Percentiles rank a stretch among this genome's conserved stretches.
phyloP scores from a whole-genome alignment of 257 asterid genomes.

The Coffea canephora region DNA sequence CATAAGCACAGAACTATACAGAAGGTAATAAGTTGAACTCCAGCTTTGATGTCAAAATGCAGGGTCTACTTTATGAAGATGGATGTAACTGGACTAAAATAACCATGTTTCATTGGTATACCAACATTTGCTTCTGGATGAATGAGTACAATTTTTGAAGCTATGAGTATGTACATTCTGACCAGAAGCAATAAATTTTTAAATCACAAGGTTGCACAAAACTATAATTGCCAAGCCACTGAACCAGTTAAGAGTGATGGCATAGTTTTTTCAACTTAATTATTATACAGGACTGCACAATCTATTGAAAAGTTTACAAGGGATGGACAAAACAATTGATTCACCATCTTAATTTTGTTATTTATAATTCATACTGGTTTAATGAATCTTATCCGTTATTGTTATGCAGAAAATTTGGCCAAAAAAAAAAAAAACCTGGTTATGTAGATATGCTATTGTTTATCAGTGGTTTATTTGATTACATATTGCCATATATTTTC shows the following conservation, averaged over 20 bases:
- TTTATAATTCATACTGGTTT: neutral
- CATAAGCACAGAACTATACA: neutral
- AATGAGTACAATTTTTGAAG: neutral
- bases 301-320: neutral
- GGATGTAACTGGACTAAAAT: neutral
- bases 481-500: neutral
- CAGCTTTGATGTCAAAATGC: neutral
- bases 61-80: neutral
- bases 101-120: neutral
- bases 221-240: neutral
- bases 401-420: too few relatives aligned
- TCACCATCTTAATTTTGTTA: too few relatives aligned
- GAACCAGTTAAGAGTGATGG: neutral
- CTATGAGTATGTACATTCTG: too few relatives aligned
- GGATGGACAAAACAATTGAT: neutral
- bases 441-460: neutral
- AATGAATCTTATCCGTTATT: neutral
- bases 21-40: neutral
- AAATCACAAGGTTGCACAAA: too few relatives aligned
- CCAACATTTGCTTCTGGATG: too few relatives aligned
- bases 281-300: neutral
- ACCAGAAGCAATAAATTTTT: neutral
- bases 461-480: neutral
- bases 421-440: neutral
- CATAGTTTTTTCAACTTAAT: too few relatives aligned